Percentiles rank a stretch among this genome's conserved stretches.
Evolutionary conservation across 2,329 filamentous ascomycete species (phyloP).

Genomic region (Monosporascus sp.): DNA sequence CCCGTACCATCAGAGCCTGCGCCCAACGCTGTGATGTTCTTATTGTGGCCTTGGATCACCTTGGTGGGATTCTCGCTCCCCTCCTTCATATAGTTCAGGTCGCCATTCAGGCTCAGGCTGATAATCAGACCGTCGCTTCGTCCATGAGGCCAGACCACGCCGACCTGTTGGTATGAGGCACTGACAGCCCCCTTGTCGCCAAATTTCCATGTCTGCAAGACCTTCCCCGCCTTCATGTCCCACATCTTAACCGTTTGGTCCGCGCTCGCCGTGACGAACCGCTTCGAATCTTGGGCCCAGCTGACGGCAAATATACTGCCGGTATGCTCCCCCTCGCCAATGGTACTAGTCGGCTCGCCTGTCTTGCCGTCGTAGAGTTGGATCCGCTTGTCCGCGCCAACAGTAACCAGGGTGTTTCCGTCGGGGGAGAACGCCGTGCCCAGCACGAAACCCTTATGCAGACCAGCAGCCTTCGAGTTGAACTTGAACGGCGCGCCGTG

Average conservation of each 20-base stretch:
- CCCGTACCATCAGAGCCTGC: slow-evolving; percentile 49
- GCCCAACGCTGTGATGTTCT: slow-evolving; percentile 76
- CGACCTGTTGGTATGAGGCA: slow-evolving; percentile 84
- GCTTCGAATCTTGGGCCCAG: slow-evolving; percentile 82
- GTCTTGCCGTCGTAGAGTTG: slow-evolving; percentile 97
- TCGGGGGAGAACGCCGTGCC: slow-evolving; percentile 88
- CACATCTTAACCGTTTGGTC: slow-evolving; percentile 94
- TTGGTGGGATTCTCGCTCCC: slow-evolving; percentile 64
- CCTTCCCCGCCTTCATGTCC: slow-evolving; percentile 78
- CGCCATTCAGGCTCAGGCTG: slow-evolving; percentile 80
- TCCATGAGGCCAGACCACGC: slow-evolving; percentile 82
- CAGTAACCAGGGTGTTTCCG: slow-evolving; percentile 74
- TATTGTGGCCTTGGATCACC: slow-evolving; percentile 83
- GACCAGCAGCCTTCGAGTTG: slow-evolving; percentile 70
- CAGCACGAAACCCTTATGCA: slow-evolving; percentile 86
- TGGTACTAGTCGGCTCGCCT: slow-evolving; percentile 71
- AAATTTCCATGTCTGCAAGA: slow-evolving; percentile 78
- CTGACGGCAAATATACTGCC: slow-evolving; percentile 91
- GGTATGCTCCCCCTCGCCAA: slow-evolving; percentile 80
- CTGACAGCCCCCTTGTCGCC: slow-evolving; percentile 68
- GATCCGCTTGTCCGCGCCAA: slow-evolving; percentile 87
- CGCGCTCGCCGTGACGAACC: slow-evolving; percentile 84
- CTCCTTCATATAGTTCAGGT: slow-evolving; percentile 82
- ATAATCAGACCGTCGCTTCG: slow-evolving; percentile 84
- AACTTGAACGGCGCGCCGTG: slow-evolving; percentile 96